Evolutionary conservation across 208 protist species (phyloP).

Genomic region (Crithidia acanthocephali): DNA sequence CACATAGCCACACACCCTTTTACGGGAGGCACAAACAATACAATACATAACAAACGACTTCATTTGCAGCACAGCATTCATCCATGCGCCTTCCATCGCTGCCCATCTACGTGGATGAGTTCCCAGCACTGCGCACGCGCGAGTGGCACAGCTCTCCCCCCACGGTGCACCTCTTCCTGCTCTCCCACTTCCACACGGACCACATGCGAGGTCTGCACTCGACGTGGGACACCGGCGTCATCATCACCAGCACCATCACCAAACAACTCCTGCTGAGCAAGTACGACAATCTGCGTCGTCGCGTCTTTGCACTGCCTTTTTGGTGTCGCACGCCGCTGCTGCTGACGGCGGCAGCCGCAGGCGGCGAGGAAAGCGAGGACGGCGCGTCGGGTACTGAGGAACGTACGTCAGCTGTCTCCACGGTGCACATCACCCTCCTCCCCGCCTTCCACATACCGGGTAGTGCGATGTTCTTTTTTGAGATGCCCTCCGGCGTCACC

Average conservation of each 20-base stretch:
- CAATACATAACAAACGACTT: conserved; percentile 16
- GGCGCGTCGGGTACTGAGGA: neutral
- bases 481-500: conserved; percentile 52
- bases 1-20: too few relatives aligned
- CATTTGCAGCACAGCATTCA: too few relatives aligned
- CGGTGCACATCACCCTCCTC: conserved; percentile 52
- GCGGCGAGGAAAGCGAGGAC: neutral
- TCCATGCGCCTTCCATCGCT: conserved; percentile 63
- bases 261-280: conserved; percentile 51
- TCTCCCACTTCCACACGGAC: conserved; percentile 92
- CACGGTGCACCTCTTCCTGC: conserved; percentile 38
- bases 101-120: conserved; percentile 64
- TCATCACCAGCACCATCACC: conserved; percentile 68
- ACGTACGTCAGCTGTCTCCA: neutral
- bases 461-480: conserved; percentile 79
- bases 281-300: conserved; percentile 41
- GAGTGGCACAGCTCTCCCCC: conserved; percentile 12
- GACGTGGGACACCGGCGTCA: conserved; percentile 55
- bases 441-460: conserved; percentile 82
- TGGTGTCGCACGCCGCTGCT: conserved; percentile 41
- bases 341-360: neutral
- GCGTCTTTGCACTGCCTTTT: conserved; percentile 39
- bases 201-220: conserved; percentile 81
- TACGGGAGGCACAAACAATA: too few relatives aligned
- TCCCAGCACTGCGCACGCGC: conserved; percentile 20